phyloP scores from a whole-genome alignment of 768 basidiomycete genomes.

The Lentinula sp. region DNA sequence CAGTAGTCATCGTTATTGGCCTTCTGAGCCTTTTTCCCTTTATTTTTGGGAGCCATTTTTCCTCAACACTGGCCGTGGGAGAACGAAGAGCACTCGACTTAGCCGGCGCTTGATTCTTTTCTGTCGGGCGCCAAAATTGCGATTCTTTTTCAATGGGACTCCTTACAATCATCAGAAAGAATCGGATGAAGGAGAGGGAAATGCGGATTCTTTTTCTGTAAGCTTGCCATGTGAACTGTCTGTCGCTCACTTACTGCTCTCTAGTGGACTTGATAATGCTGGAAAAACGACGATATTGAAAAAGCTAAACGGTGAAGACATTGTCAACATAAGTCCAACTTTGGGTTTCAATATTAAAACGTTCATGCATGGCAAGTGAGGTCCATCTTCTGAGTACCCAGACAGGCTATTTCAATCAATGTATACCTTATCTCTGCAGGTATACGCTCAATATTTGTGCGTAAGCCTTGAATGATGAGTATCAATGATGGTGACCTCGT shows the following conservation, averaged over 20 bases:
- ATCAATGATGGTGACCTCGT: background rate
- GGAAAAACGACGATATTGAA: constrained; percentile 98
- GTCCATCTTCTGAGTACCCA: background rate
- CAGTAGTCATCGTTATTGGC: constrained; percentile 80
- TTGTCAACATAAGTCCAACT: constrained; percentile 83
- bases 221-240: constrained; percentile 15
- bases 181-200: constrained; percentile 90
- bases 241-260: background rate
- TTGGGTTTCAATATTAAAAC: constrained; percentile 99
- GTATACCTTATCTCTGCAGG: constrained; percentile 22
- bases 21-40: constrained; percentile 86
- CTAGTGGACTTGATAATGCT: constrained; percentile 94
- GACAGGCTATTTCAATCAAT: background rate
- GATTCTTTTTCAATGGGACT: constrained; percentile 57
- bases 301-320: constrained; percentile 90
- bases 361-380: constrained; percentile 83
- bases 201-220: constrained; percentile 95
- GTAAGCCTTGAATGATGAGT: constrained; percentile 15
- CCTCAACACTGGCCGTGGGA: background rate
- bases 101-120: background rate
- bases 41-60: constrained; percentile 54
- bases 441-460: constrained; percentile 79
- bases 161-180: constrained; percentile 95
- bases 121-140: too few relatives aligned
- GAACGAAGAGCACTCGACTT: background rate